Evolutionary conservation across 2,329 filamentous ascomycete species (phyloP).

Genomic region (Arthroderma sp.): DNA sequence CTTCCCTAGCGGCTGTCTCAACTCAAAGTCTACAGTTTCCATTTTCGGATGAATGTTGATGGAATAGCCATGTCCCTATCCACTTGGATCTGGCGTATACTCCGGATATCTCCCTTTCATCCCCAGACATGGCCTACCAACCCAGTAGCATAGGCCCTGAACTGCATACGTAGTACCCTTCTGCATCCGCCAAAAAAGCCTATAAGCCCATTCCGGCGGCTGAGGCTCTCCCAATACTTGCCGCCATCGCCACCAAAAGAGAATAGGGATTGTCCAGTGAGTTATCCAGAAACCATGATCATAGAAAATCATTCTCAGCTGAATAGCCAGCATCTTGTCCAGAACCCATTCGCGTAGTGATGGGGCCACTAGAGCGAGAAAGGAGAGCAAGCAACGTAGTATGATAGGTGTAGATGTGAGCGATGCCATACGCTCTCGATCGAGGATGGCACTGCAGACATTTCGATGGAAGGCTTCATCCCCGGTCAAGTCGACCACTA

Average conservation of each 20-base stretch:
- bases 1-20: too few relatives aligned
- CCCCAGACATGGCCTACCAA: constrained; percentile 1
- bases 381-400: not conserved
- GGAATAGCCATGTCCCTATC: not conserved
- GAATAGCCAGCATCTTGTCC: constrained; percentile 3
- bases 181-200: not conserved
- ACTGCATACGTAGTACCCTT: not conserved
- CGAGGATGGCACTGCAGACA: constrained; percentile 2
- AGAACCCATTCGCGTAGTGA: not conserved
- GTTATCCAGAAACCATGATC: constrained; percentile 1
- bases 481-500: not conserved
- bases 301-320: constrained; percentile 1
- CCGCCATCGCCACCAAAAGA: not conserved
- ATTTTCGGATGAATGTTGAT: not conserved
- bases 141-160: not conserved
- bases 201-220: not conserved
- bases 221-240: constrained; percentile 1
- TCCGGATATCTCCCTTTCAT: constrained; percentile 2
- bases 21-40: not conserved
- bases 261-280: constrained; percentile 1
- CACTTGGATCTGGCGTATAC: not conserved
- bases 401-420: constrained; percentile 1
- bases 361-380: not conserved
- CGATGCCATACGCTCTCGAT: constrained; percentile 1
- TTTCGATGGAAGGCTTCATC: constrained; percentile 1